Percentiles rank a stretch among this genome's conserved stretches.
phyloP scores from a whole-genome alignment of 169 alveolate species.

The Cryptosporidium parvum region DNA sequence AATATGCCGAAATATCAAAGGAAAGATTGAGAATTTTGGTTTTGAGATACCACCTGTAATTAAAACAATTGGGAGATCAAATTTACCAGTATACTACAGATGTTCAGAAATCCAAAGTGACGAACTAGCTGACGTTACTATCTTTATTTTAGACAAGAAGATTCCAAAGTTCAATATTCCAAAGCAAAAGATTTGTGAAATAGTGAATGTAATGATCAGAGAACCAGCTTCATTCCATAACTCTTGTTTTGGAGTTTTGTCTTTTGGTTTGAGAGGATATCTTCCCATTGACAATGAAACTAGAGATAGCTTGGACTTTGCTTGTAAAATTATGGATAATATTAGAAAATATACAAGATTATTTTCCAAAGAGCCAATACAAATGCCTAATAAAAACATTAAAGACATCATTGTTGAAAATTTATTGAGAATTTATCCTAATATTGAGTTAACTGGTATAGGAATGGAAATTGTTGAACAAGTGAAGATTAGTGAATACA shows the following conservation, averaged over 20 bases:
- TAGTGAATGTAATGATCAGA: not conserved
- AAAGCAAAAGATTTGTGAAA: not conserved
- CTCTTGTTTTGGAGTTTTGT: not conserved
- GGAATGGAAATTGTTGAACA: slow-evolving; percentile 11
- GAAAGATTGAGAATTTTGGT: not conserved
- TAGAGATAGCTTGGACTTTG: not conserved
- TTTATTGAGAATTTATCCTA: not conserved
- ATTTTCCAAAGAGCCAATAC: not conserved
- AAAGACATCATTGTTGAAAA: not conserved
- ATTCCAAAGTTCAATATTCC: not conserved
- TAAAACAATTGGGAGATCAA: not conserved
- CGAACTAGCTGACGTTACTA: slow-evolving; percentile 27
- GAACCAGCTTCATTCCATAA: not conserved
- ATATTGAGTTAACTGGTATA: not conserved
- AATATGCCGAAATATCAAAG: slow-evolving; percentile 27
- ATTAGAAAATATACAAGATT: not conserved
- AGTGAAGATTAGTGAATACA: not conserved
- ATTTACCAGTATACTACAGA: slow-evolving; percentile 19
- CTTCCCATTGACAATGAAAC: not conserved
- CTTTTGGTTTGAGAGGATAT: not conserved
- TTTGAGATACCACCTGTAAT: slow-evolving; percentile 3
- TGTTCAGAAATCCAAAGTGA: slow-evolving; percentile 17
- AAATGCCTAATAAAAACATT: not conserved
- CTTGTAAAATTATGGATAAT: not conserved
- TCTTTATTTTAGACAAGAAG: not conserved